phyloP scores from a whole-genome alignment of 805 yeast species.

The Candida nonsorbophila region DNA sequence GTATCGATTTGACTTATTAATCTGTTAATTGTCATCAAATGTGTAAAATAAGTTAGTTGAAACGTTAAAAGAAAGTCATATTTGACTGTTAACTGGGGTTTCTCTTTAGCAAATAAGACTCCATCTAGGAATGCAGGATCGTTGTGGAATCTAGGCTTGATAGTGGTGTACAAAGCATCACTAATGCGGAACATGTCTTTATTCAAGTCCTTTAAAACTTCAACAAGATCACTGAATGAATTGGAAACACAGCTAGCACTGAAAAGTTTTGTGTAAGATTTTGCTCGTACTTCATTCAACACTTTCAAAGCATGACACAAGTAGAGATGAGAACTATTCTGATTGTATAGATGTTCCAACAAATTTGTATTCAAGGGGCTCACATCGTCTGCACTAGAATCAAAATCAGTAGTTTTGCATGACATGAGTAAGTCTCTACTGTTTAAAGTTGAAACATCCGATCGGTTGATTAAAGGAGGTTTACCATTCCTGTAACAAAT shows the following conservation, averaged over 20 bases:
- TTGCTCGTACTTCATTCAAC: constrained; percentile 23
- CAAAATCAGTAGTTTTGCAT: too few species aligned
- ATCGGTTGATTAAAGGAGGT: constrained; percentile 30
- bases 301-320: constrained; percentile 6
- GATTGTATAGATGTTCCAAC: too few species aligned
- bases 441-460: constrained; percentile 24
- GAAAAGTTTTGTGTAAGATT: constrained; percentile 25
- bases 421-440: constrained; percentile 15
- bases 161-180: constrained; percentile 10
- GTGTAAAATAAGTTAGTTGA: constrained; percentile 28
- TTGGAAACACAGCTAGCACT: constrained; percentile 20
- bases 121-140: constrained; percentile 22
- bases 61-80: constrained; percentile 13
- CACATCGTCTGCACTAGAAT: too few species aligned
- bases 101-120: constrained; percentile 2
- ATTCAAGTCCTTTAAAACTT: constrained; percentile 21
- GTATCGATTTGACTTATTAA: constrained; percentile 12
- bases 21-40: constrained; percentile 32
- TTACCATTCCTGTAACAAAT: constrained; percentile 34
- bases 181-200: constrained; percentile 21
- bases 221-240: constrained; percentile 14
- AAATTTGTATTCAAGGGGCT: too few species aligned
- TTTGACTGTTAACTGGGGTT: constrained; percentile 6
- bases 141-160: constrained; percentile 25
- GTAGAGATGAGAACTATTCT: constrained; percentile 7